These are phyloP conservation scores for Nannochloropsis gaditana DNA, from an alignment of 108 stramenopile species.

Conservation along the genomic window DNA sequence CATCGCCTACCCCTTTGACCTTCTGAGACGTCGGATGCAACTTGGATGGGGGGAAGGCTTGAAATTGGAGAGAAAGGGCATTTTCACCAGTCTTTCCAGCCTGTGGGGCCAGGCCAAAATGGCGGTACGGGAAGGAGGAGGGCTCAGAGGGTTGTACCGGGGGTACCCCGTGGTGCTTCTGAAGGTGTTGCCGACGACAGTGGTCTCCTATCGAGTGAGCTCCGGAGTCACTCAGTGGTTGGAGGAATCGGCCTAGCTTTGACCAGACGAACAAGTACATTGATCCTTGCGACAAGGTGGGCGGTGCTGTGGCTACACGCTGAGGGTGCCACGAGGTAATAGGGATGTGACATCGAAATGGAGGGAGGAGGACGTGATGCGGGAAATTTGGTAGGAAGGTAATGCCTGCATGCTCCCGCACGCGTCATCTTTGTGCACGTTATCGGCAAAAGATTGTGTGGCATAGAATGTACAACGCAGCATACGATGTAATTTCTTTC, in stretches of 20 bases:
- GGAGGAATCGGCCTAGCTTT: background rate
- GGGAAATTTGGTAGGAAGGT: too few relatives aligned
- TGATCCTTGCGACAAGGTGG: too few relatives aligned
- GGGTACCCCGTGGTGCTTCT: background rate
- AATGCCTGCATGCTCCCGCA: too few relatives aligned
- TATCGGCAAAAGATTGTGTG: too few relatives aligned
- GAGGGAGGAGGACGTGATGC: too few relatives aligned
- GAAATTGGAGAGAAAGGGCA: background rate
- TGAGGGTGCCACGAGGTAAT: too few relatives aligned
- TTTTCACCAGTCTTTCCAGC: background rate
- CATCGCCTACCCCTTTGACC: slow-evolving; percentile 1
- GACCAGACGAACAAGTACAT: too few relatives aligned
- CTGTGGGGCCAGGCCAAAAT: background rate
- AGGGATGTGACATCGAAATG: too few relatives aligned
- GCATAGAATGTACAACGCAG: too few relatives aligned
- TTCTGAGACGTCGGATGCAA: slow-evolving; percentile 9
- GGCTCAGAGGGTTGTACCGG: background rate
- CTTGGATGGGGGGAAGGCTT: background rate
- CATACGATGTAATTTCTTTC: too few relatives aligned
- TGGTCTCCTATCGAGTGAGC: slow-evolving; percentile 1
- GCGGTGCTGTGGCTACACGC: too few relatives aligned
- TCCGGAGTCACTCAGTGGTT: background rate
- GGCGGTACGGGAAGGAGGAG: background rate
- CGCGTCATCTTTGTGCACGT: too few relatives aligned
- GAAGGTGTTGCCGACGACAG: slow-evolving; percentile 8